These are phyloP conservation scores for Kwoniella dejecticola DNA, from an alignment of 768 basidiomycete genomes.

Conservation along the genomic window DNA sequence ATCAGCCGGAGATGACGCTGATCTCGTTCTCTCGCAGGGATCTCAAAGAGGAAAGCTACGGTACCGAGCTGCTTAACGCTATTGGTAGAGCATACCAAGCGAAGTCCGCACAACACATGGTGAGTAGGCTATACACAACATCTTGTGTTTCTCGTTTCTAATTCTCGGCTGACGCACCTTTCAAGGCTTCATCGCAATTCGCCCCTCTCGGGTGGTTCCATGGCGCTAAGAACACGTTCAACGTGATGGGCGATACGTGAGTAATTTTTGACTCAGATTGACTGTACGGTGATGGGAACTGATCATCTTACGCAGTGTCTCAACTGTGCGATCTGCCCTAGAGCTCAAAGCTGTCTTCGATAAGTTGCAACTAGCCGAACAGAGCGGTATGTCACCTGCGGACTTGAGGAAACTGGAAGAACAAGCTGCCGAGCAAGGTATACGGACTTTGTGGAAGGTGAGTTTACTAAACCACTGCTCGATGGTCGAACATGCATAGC, in stretches of 20 bases:
- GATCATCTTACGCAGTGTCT: constrained; percentile 34
- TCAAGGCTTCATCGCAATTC: constrained; percentile 50
- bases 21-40: constrained; percentile 26
- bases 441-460: constrained; percentile 56
- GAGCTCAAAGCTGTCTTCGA: constrained; percentile 57
- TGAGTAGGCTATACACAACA: constrained; percentile 15
- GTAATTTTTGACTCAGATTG: constrained; percentile 10
- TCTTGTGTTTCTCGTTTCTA: no score
- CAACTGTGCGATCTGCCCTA: constrained; percentile 53
- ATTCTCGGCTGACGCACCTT: constrained; percentile 1
- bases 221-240: constrained; percentile 54
- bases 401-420: constrained; percentile 55
- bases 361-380: constrained; percentile 53
- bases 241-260: constrained; percentile 52
- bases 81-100: constrained; percentile 54
- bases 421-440: constrained; percentile 55
- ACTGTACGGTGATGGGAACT: neutral
- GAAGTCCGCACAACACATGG: constrained; percentile 46
- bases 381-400: constrained; percentile 53
- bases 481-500: neutral
- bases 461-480: neutral
- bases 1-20: neutral
- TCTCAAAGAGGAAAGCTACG: constrained; percentile 55
- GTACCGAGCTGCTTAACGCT: constrained; percentile 54
- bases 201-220: constrained; percentile 56